Evolutionary conservation across 2,329 filamentous ascomycete genomes (phyloP).

Genomic region (Colletotrichum aenigma): DNA sequence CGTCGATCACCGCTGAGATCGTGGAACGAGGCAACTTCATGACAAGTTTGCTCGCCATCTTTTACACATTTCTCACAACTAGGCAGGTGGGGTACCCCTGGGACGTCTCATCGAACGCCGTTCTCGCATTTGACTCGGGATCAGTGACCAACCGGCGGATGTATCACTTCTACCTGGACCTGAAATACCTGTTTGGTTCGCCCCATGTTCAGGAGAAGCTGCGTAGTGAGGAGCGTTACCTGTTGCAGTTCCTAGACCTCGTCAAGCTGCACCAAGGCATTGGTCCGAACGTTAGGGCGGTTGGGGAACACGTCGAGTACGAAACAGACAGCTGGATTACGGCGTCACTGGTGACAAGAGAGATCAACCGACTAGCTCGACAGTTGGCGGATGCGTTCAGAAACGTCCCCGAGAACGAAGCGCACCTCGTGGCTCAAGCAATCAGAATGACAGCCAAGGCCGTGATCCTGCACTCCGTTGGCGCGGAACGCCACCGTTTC

Average conservation of each 20-base stretch:
- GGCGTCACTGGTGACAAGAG: slow-evolving; percentile 89
- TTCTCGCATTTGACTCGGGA: slow-evolving; percentile 90
- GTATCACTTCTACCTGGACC: slow-evolving; percentile 96
- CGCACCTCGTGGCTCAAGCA: slow-evolving; percentile 68
- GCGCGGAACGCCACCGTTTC: slow-evolving; percentile 86
- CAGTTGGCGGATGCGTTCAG: slow-evolving; percentile 89
- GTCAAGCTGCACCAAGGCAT: slow-evolving; percentile 97
- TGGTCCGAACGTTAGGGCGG: slow-evolving; percentile 88
- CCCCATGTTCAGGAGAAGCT: slow-evolving; percentile 87
- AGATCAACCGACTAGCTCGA: slow-evolving; percentile 91
- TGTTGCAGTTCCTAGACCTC: slow-evolving; percentile 92
- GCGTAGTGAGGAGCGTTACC: slow-evolving; percentile 82
- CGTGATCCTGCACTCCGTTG: slow-evolving; percentile 87
- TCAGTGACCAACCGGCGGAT: slow-evolving; percentile 94
- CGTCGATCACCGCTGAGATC: slow-evolving; percentile 94
- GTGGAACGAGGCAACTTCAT: slow-evolving; percentile 95
- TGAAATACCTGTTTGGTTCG: slow-evolving; percentile 89
- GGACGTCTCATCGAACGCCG: slow-evolving; percentile 84
- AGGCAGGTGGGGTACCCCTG: slow-evolving; percentile 94
- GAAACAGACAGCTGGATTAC: slow-evolving; percentile 99
- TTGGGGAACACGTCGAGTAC: slow-evolving; percentile 97
- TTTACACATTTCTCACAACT: slow-evolving; percentile 96
- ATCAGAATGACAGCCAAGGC: slow-evolving; percentile 79
- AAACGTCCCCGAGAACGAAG: slow-evolving; percentile 67
- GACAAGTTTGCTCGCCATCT: slow-evolving; percentile 91